Conservation (phyloP, 495 filamentous ascomycete species). For the Daldinia loculata region DNA sequence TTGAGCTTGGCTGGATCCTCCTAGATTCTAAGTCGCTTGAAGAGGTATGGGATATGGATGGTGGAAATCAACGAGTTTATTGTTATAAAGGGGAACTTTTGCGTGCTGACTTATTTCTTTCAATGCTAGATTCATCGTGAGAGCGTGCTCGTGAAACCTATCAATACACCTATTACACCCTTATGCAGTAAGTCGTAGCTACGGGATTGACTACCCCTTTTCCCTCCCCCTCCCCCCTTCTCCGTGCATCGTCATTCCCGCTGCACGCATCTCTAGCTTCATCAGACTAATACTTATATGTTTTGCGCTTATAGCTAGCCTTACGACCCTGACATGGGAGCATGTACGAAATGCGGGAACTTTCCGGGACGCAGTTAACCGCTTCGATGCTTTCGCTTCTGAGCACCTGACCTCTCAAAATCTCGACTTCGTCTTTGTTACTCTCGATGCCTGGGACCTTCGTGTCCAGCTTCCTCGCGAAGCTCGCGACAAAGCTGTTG, state of each 20-base stretch:
- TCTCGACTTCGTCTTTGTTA: slow-evolving; percentile 96
- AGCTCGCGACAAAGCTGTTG: slow-evolving; percentile 96
- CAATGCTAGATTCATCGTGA: slow-evolving; percentile 81
- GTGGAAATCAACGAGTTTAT: slow-evolving; percentile 5
- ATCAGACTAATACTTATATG: slow-evolving; percentile 22
- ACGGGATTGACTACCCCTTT: neutral
- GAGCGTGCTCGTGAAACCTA: slow-evolving; percentile 94
- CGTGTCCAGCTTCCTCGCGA: slow-evolving; percentile 97
- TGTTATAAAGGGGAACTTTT: slow-evolving; percentile 3
- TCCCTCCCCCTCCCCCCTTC: neutral
- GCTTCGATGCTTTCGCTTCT: slow-evolving; percentile 89
- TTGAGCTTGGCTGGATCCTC: slow-evolving; percentile 97
- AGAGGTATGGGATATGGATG: slow-evolving; percentile 68
- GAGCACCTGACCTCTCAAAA: slow-evolving; percentile 86
- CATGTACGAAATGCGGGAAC: slow-evolving; percentile 95
- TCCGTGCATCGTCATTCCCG: neutral
- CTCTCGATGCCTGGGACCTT: slow-evolving; percentile 97
- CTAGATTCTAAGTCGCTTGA: slow-evolving; percentile 90
- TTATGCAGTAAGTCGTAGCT: slow-evolving; percentile 85
- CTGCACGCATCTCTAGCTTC: neutral
- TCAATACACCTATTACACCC: slow-evolving; percentile 98
- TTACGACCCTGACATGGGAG: slow-evolving; percentile 98
- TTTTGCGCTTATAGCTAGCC: slow-evolving; percentile 70
- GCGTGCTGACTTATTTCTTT: slow-evolving; percentile 28
- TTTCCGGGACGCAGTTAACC: slow-evolving; percentile 95